phyloP scores from a whole-genome alignment of 163 green algal species.

The Scenedesmus sp. region DNA sequence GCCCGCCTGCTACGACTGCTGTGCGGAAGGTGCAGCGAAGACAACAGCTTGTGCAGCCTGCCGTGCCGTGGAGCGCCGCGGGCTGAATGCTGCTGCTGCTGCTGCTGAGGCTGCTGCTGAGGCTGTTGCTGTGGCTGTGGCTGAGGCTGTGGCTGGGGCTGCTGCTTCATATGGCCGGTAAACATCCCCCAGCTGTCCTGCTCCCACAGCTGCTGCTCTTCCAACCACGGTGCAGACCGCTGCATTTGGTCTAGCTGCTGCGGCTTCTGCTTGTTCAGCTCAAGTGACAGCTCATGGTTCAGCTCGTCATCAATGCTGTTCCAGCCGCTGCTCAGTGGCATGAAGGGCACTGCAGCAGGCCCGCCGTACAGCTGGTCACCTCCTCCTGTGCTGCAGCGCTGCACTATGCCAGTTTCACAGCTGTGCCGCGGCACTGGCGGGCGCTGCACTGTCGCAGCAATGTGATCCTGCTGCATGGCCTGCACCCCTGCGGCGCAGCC shows the following conservation, averaged over 20 bases:
- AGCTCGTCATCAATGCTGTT: neutral
- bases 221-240: neutral
- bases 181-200: slow-evolving; percentile 13
- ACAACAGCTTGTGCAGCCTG: slow-evolving; percentile 36
- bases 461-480: slow-evolving; percentile 1
- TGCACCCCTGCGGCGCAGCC: neutral
- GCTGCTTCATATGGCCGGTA: neutral
- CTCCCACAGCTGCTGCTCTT: slow-evolving; percentile 1
- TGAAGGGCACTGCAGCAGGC: neutral
- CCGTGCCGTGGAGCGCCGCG: neutral
- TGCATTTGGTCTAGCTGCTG: neutral
- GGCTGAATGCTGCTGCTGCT: neutral
- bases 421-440: neutral
- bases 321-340: slow-evolving; percentile 28
- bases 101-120: slow-evolving; percentile 22
- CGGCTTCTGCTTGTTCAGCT: neutral
- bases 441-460: neutral
- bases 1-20: slow-evolving; percentile 1
- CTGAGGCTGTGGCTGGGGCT: neutral
- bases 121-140: neutral
- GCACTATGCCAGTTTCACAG: neutral
- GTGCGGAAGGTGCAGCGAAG: neutral
- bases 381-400: neutral
- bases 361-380: neutral
- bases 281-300: neutral